Conservation (phyloP, 1,284 basidiomycete species). For the Taiwanofungus camphoratus region DNA sequence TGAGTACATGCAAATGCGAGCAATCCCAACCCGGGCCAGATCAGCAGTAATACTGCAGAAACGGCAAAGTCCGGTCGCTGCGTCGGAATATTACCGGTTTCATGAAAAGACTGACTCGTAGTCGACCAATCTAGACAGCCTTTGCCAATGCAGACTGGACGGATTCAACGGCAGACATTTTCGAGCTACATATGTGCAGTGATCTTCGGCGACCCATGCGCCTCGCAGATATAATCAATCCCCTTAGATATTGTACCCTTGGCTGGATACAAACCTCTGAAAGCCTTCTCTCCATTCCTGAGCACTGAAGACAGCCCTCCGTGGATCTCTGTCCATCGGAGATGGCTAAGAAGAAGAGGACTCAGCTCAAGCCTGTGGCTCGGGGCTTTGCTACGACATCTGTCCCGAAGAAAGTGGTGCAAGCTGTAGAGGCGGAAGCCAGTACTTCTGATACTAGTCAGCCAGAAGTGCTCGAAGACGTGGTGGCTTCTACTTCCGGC, state of each 20-base stretch:
- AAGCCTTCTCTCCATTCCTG: background rate
- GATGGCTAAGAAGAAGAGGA: conserved; percentile 89
- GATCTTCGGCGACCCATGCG: background rate
- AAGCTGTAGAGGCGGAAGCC: conserved; percentile 22
- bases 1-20: no score
- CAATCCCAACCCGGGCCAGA: no score
- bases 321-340: conserved; percentile 7
- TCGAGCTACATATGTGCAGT: background rate
- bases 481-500: conserved; percentile 4
- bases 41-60: no score
- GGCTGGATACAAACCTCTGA: background rate
- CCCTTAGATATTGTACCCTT: background rate
- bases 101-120: no score
- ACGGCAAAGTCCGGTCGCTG: no score
- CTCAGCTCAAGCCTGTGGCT: conserved; percentile 68
- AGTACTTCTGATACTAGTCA: background rate
- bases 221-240: background rate
- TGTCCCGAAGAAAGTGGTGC: conserved; percentile 71
- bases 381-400: conserved; percentile 88
- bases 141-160: no score
- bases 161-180: no score
- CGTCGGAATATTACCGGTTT: no score
- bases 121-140: no score
- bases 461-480: conserved; percentile 4
- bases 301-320: background rate